Conservation (phyloP, 2,329 filamentous ascomycete species). For the Fusarium poae region DNA sequence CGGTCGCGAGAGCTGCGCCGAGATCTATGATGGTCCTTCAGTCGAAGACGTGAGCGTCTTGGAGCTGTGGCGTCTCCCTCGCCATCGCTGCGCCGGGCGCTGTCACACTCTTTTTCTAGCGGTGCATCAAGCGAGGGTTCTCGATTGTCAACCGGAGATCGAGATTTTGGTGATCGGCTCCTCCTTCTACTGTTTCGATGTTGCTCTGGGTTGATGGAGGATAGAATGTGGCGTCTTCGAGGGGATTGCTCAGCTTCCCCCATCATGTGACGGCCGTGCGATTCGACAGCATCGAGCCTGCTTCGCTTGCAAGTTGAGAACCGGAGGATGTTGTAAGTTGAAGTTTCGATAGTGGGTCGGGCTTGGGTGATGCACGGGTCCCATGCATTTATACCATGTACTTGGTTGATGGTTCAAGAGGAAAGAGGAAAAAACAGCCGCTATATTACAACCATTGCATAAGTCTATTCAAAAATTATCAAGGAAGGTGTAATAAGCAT, state of each 20-base stretch:
- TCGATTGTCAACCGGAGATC: constrained; percentile 20
- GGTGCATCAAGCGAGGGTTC: constrained; percentile 15
- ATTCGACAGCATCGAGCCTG: constrained; percentile 25
- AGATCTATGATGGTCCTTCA: constrained; percentile 51
- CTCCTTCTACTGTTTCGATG: constrained; percentile 22
- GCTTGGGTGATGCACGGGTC: constrained; percentile 7
- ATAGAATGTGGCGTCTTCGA: constrained; percentile 62
- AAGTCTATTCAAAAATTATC: neutral
- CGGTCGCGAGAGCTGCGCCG: constrained; percentile 46
- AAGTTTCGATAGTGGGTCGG: constrained; percentile 29
- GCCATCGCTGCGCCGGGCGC: constrained; percentile 30
- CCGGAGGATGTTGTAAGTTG: constrained; percentile 13
- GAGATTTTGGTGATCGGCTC: constrained; percentile 26
- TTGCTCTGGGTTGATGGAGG: constrained; percentile 59
- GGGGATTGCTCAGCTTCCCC: constrained; percentile 53
- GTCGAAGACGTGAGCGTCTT: constrained; percentile 51
- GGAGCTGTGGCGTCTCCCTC: constrained; percentile 46
- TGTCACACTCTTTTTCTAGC: constrained; percentile 15
- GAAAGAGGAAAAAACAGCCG: neutral
- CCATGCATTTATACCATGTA: neutral
- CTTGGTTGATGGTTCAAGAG: no score
- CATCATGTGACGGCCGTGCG: constrained; percentile 52
- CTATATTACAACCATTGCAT: no score
- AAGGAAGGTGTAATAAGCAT: neutral
- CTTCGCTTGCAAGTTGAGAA: neutral